phyloP scores from a whole-genome alignment of 1,284 basidiomycete species.

The Pseudozyma pruni region DNA sequence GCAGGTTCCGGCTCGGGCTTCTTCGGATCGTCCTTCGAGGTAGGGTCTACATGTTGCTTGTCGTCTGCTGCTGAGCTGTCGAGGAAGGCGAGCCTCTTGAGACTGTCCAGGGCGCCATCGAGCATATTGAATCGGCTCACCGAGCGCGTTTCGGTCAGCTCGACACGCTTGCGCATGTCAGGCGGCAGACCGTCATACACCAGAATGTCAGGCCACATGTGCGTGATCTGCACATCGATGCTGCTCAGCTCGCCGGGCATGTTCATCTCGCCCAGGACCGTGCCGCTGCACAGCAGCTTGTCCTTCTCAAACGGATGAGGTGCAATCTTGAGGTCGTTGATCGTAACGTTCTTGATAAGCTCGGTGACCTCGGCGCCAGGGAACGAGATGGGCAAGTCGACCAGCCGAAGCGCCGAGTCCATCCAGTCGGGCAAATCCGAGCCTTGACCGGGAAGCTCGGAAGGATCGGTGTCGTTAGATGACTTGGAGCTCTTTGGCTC shows the following conservation, averaged over 20 bases:
- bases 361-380: slow-evolving; percentile 61
- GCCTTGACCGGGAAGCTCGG: slow-evolving; percentile 47
- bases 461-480: not conserved
- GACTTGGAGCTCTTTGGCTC: slow-evolving; percentile 11
- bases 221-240: slow-evolving; percentile 60
- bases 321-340: slow-evolving; percentile 60
- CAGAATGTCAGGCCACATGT: slow-evolving; percentile 63
- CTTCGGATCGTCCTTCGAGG: slow-evolving; percentile 19
- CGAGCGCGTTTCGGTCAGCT: not conserved
- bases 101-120: slow-evolving; percentile 25
- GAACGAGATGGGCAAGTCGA: slow-evolving; percentile 61
- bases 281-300: slow-evolving; percentile 60
- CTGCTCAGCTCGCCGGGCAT: slow-evolving; percentile 59
- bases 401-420: slow-evolving; percentile 49
- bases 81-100: slow-evolving; percentile 33
- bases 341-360: slow-evolving; percentile 63
- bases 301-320: slow-evolving; percentile 61
- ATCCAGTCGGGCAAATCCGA: slow-evolving; percentile 59
- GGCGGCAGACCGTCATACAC: slow-evolving; percentile 62
- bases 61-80: slow-evolving; percentile 8
- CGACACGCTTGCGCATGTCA: slow-evolving; percentile 45
- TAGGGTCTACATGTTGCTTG: slow-evolving; percentile 6
- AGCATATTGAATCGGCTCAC: slow-evolving; percentile 16
- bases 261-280: slow-evolving; percentile 58
- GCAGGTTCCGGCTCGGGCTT: slow-evolving; percentile 46